Evolutionary conservation across 1,284 basidiomycete genomes (phyloP), one percentile per base, ranked within the genome.

Genomic region (Pseudozyma flocculosa): DNA sequence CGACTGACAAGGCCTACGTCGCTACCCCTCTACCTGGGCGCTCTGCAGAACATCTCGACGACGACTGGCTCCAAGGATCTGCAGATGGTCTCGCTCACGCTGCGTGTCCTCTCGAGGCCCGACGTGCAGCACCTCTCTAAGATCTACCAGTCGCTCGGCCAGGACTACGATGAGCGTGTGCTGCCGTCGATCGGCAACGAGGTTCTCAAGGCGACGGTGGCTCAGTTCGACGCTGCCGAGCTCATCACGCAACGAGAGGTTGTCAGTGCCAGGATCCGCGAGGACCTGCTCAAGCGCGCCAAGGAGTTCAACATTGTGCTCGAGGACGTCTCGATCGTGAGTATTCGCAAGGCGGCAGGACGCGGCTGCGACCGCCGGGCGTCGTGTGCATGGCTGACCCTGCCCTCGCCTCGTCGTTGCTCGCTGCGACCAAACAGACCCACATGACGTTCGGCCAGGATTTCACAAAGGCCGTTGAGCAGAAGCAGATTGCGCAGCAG

Each of bases 151-250:
- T 87, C 84, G 66, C 84, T 98, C 44, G 94, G 94, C 48, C 80
- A 88, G 79, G 95, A 98, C 80, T 99, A 98, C 80, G 95, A 98
- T 80, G 94, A 99, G 82, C 86, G 92, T 73, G 91, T 95, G 2
- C 70, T 81, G 17, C 80, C 80, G 8, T 80, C 79, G 32, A 81
- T 97, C 76, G 93, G 92, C 40, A 98, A 98, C 78, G 94, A 99
- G 81, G 93, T 99, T 26, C 64, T 78, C 45, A 98, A 99, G 82
- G 90, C 89, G 50, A 96, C 94, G 57, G 95, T 99, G 0, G 94
- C 94, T 13, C 94, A 98, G 79, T 98, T 97, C 70, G 94, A 99
- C 80, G 94, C 94, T 39, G 93, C 94, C 18, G 94, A 99, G 81
- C 83, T 99, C 70, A 99, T 85, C 71, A 84, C 83, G 19, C 83